Base-by-base conservation (phyloP, 768 basidiomycete species). In the Suillus paluster region DNA sequence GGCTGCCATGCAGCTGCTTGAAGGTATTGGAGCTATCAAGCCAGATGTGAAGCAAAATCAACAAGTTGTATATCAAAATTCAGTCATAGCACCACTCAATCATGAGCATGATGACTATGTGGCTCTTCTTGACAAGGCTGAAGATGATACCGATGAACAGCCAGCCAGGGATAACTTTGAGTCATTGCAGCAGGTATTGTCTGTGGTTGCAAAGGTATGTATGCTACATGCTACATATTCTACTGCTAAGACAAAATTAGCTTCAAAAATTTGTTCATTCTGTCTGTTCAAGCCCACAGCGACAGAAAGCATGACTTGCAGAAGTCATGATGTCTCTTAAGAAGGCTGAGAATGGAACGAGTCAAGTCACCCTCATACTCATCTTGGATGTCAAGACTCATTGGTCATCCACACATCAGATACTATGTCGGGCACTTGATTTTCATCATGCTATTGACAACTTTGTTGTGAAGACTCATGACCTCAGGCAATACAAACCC, bases 321-420 rank as follows among this genome's bases (percentile, higher is more conserved):
- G 44, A 21, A 44, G 44, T 44, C n/a, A 21, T 10, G 3, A 21
- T 44, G n/a, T 44, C 44, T 44, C 44, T 44, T 21, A 44, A 44
- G 5, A 44, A 21, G 21, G 44, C 21, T 2, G 11, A 44, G 4
- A 44, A 45, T 23, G 44, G n/a, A 14, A 45, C 1, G 1, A 45
- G 44, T 45, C 44, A 45, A 45, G 44, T 45, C 5, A 5, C 44
- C 11, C 21, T 45, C 21, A 45, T 45, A n/a, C 52, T 61, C 1
- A 42, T 61, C 38, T 70, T 73, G 3, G 75, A 83, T 62, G 74
- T 83, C 3, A 30, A 62, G 2, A 81, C 78, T 0, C 64, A 69
- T 0, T 80, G 78, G 79, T 77, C 79, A 49, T 78, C 73, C 6
- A 79, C 73, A 0, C 77, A 65, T 42, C 70, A 79, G 55, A 79